Percentiles rank a stretch among this genome's conserved stretches.
Conservation (phyloP, 1,139 yeast species). For the Kodamaea suecica region DNA sequence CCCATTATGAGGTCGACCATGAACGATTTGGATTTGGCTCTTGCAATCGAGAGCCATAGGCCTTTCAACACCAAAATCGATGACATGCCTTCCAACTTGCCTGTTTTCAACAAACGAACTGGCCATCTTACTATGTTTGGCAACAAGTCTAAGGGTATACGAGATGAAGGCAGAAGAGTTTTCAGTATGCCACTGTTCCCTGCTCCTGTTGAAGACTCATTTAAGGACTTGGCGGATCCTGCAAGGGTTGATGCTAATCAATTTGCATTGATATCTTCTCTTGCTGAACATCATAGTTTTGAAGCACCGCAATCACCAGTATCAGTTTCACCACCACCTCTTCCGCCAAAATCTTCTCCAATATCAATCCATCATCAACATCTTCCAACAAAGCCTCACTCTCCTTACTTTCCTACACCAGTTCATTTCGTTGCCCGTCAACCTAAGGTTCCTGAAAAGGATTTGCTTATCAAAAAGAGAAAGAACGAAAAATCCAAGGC, state of each 20-base stretch:
- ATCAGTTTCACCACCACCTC: background rate
- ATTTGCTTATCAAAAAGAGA: slow-evolving; percentile 6
- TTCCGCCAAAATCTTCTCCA: background rate
- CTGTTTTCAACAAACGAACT: slow-evolving; percentile 11
- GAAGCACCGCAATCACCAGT: background rate
- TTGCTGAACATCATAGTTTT: too few relatives aligned
- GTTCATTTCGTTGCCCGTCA: too few relatives aligned
- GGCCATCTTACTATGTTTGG: background rate
- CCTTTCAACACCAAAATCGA: slow-evolving; percentile 25
- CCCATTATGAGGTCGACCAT: slow-evolving; percentile 21
- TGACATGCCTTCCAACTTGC: slow-evolving; percentile 33
- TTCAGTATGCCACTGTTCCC: slow-evolving; percentile 23
- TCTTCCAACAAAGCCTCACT: too few relatives aligned
- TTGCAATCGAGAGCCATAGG: slow-evolving; percentile 29
- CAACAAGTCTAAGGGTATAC: background rate
- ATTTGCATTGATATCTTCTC: too few relatives aligned
- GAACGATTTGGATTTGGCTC: slow-evolving; percentile 24
- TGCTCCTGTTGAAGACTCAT: background rate
- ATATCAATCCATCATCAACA: too few relatives aligned
- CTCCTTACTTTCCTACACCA: too few relatives aligned
- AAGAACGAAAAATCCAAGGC: slow-evolving; percentile 1
- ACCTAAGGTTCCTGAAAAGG: slow-evolving; percentile 9
- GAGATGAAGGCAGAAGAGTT: background rate
- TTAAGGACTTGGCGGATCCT: slow-evolving; percentile 2
- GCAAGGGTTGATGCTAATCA: too few relatives aligned